Conservation (phyloP, 768 basidiomycete genomes). For the Roridomyces roridus region DNA sequence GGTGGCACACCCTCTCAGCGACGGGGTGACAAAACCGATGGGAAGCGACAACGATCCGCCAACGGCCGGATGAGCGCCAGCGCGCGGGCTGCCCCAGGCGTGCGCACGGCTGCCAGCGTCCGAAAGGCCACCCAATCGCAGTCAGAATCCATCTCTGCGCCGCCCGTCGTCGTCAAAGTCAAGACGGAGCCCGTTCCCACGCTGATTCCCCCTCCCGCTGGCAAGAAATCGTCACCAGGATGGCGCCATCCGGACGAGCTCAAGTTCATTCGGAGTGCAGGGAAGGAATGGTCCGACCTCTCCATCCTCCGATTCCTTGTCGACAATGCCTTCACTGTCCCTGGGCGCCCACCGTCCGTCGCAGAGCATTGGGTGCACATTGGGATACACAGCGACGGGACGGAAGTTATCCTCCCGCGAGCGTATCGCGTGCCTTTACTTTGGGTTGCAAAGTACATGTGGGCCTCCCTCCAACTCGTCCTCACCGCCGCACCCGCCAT, state of each 20-base stretch:
- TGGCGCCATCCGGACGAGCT: constrained; percentile 52
- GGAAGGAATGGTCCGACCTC: constrained; percentile 27
- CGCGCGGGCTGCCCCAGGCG: too few species aligned
- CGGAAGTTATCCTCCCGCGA: constrained; percentile 36
- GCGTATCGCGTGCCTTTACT: constrained; percentile 51
- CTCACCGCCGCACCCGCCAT: constrained; percentile 35
- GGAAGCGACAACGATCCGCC: too few species aligned
- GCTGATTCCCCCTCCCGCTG: background rate
- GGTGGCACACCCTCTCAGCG: too few species aligned
- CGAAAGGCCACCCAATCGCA: too few species aligned
- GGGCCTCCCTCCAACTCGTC: constrained; percentile 48
- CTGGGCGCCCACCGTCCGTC: constrained; percentile 29
- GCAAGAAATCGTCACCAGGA: background rate
- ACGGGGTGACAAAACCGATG: too few species aligned
- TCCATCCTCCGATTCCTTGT: constrained; percentile 40
- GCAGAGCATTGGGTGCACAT: constrained; percentile 27
- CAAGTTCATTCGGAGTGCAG: constrained; percentile 31
- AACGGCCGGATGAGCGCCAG: too few species aligned
- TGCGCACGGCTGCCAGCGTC: too few species aligned
- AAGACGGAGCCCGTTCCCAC: background rate
- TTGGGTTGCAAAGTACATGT: constrained; percentile 52
- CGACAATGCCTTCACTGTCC: constrained; percentile 43
- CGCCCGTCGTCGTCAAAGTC: background rate
- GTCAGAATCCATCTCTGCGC: constrained; percentile 2
- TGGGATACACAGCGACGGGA: constrained; percentile 21